phyloP scores from a whole-genome alignment of 2,329 filamentous ascomycete species.

The Rosellinia necatrix region DNA sequence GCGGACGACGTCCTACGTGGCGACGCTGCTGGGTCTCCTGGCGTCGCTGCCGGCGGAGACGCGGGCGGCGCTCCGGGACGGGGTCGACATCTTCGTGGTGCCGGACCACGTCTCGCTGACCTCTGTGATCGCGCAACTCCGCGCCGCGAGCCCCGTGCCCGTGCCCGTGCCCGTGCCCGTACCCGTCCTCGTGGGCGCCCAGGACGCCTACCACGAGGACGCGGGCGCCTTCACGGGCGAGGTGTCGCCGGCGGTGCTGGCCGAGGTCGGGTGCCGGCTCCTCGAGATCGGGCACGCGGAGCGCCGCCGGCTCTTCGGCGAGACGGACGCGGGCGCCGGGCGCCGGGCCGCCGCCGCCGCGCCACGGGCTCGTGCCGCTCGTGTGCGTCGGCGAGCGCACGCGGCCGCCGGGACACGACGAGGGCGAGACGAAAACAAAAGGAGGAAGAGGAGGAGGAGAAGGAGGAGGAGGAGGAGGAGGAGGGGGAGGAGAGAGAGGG shows the following conservation, averaged over 20 bases:
- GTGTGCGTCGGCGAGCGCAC: constrained; percentile 77
- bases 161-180: constrained; percentile 64
- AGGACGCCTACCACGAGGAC: constrained; percentile 74
- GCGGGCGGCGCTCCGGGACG: constrained; percentile 29
- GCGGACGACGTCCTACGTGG: constrained; percentile 62
- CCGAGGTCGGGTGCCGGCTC: constrained; percentile 69
- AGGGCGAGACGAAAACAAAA: too few relatives aligned
- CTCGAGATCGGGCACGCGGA: constrained; percentile 85
- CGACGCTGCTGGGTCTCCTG: constrained; percentile 52
- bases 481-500: not conserved
- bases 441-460: constrained; percentile 24
- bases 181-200: constrained; percentile 69
- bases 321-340: constrained; percentile 71
- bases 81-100: constrained; percentile 68
- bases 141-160: constrained; percentile 48
- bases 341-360: constrained; percentile 71
- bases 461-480: not conserved
- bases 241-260: constrained; percentile 70
- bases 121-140: constrained; percentile 54
- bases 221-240: constrained; percentile 78
- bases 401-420: too few relatives aligned
- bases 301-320: constrained; percentile 70
- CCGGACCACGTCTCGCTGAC: constrained; percentile 75
- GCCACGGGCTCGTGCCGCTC: constrained; percentile 74
- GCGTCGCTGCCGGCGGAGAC: constrained; percentile 44